Percentiles rank a stretch among this genome's conserved stretches.
Evolutionary conservation across 352 stramenopile genomes (phyloP).

Genomic region (Phytophthora foliorum): DNA sequence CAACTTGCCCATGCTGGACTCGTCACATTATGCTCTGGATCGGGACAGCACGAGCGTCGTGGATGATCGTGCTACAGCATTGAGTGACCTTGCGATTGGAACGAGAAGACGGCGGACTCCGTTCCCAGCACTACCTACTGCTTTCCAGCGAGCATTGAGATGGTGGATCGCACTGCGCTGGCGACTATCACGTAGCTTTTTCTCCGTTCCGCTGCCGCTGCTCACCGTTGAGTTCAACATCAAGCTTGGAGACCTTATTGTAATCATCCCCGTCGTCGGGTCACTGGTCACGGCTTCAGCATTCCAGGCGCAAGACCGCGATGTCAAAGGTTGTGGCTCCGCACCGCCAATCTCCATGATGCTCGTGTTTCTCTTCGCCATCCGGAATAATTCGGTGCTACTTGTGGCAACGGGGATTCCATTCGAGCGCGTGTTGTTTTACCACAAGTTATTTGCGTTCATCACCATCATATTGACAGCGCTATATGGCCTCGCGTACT

Average conservation of each 20-base stretch:
- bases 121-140: conserved; percentile 7
- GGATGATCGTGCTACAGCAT: conserved; percentile 17
- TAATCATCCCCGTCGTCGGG: conserved; percentile 25
- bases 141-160: conserved; percentile 15
- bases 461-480: conserved; percentile 44
- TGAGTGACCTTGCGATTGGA: conserved; percentile 15
- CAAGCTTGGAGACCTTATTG: conserved; percentile 46
- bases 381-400: conserved; percentile 64
- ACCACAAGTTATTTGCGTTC: conserved; percentile 54
- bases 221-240: conserved; percentile 42
- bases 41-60: conserved; percentile 14
- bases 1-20: conserved; percentile 18
- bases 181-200: conserved; percentile 36
- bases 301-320: conserved; percentile 13
- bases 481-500: conserved; percentile 55
- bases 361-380: conserved; percentile 46
- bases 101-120: conserved; percentile 11
- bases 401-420: conserved; percentile 49
- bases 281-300: conserved; percentile 18
- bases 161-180: conserved; percentile 41
- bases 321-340: conserved; percentile 25
- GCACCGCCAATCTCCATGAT: conserved; percentile 40
- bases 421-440: conserved; percentile 60
- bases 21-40: conserved; percentile 17
- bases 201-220: conserved; percentile 36